phyloP scores from a whole-genome alignment of 306 rosid species.

The Datisca glomerata region DNA sequence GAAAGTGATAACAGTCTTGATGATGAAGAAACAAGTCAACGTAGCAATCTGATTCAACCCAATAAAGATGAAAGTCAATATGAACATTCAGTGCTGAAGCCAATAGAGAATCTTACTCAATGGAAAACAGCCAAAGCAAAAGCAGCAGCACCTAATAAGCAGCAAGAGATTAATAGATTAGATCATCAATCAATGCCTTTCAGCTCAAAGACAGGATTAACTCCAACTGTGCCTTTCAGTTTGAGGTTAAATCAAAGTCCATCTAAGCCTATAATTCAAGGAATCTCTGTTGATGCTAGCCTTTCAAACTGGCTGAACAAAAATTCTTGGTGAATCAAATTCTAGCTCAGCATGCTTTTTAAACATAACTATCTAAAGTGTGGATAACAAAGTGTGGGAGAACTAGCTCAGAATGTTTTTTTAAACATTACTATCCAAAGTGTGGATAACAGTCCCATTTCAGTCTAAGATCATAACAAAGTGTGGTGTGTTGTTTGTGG shows the following conservation, averaged over 20 bases:
- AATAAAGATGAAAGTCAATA: slow-evolving; percentile 13
- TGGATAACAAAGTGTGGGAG: too few species aligned
- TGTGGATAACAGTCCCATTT: too few species aligned
- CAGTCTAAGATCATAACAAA: too few species aligned
- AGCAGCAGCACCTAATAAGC: slow-evolving; percentile 30
- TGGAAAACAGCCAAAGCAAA: slow-evolving; percentile 85
- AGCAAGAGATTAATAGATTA: slow-evolving; percentile 40
- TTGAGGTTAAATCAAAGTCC: slow-evolving; percentile 19
- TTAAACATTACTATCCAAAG: too few species aligned
- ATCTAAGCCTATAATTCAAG: slow-evolving; percentile 47
- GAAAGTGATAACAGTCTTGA: slow-evolving; percentile 25
- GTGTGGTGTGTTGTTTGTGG: too few species aligned
- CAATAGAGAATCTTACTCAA: slow-evolving; percentile 69
- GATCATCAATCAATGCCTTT: slow-evolving; percentile 16
- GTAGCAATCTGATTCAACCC: neutral
- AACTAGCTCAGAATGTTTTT: too few species aligned
- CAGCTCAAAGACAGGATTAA: slow-evolving; percentile 17
- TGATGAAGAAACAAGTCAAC: slow-evolving; percentile 3
- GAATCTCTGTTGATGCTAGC: slow-evolving; percentile 58
- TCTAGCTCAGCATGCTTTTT: too few species aligned
- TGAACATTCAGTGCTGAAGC: slow-evolving; percentile 52
- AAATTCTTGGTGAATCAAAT: too few species aligned
- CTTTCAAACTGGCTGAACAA: slow-evolving; percentile 60
- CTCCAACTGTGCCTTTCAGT: slow-evolving; percentile 17
- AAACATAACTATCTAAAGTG: too few species aligned